phyloP scores from a whole-genome alignment of 139 green algal genomes.

The Mesotaenium endlicherianum region DNA sequence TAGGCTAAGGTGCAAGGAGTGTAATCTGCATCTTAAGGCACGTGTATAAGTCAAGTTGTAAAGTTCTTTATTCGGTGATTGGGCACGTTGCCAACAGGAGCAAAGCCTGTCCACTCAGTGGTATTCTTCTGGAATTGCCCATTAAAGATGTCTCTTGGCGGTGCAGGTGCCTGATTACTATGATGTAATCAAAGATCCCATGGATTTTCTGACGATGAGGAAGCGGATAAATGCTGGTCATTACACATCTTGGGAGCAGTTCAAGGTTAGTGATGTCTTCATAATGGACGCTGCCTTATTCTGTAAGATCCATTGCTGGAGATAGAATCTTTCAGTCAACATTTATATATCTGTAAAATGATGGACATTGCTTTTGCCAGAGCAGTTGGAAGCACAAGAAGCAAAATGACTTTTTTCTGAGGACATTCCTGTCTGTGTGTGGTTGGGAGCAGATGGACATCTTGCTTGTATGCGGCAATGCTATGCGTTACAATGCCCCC shows the following conservation, averaged over 20 bases:
- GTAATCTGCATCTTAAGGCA: too few relatives aligned
- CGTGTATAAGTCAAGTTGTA: too few relatives aligned
- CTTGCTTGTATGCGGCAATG: constrained; percentile 46
- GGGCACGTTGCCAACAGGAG: too few relatives aligned
- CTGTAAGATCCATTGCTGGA: neutral
- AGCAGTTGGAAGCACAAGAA: neutral
- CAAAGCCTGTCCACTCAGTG: too few relatives aligned
- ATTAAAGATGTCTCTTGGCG: neutral
- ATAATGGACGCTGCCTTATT: neutral
- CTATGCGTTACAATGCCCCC: constrained; percentile 42
- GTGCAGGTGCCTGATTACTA: constrained; percentile 66
- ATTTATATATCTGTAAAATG: neutral
- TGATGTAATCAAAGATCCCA: constrained; percentile 73
- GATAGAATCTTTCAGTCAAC: neutral
- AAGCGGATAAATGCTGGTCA: constrained; percentile 52
- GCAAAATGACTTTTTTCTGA: neutral
- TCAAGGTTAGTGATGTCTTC: constrained; percentile 12
- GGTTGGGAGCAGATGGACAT: constrained; percentile 25
- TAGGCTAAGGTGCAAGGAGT: too few relatives aligned
- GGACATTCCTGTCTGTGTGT: neutral
- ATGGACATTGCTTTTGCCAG: neutral
- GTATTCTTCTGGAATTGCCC: too few relatives aligned
- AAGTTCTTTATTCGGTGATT: too few relatives aligned
- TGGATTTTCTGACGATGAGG: constrained; percentile 78
- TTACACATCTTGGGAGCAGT: constrained; percentile 31